Conservation (phyloP, 1,284 basidiomycete genomes). For the Xerocomus subilludens region DNA sequence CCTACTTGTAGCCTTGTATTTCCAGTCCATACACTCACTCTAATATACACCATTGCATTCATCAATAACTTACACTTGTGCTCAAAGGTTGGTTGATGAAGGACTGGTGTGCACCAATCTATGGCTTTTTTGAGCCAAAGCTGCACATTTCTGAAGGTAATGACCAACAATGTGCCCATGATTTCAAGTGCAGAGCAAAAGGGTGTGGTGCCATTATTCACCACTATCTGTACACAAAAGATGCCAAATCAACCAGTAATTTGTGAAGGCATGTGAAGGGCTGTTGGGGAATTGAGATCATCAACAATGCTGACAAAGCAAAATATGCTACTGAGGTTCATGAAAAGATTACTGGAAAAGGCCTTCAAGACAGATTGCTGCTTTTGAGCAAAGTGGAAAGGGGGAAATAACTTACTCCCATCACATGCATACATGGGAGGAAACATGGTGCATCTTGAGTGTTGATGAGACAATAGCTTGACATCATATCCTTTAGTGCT, state of each 20-base stretch:
- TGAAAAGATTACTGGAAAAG: background rate
- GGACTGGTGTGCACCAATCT: too few species aligned
- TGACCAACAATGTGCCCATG: too few species aligned
- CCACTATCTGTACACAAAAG: background rate
- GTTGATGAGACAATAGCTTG: too few species aligned
- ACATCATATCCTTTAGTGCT: too few species aligned
- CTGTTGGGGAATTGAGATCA: background rate
- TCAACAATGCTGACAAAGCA: background rate
- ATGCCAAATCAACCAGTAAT: slow-evolving; percentile 2
- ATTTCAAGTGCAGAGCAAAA: background rate
- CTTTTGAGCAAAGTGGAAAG: background rate
- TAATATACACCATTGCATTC: too few species aligned
- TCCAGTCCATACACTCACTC: too few species aligned
- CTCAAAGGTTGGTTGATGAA: too few species aligned
- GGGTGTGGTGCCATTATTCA: background rate
- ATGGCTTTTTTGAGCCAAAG: too few species aligned
- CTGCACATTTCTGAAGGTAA: too few species aligned
- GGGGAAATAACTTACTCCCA: slow-evolving; percentile 2
- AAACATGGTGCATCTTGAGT: slow-evolving; percentile 8
- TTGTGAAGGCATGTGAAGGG: background rate
- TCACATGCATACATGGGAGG: background rate
- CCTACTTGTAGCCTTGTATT: too few species aligned
- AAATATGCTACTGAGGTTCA: background rate
- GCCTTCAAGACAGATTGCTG: background rate
- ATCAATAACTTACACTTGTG: too few species aligned